Conservation (phyloP, 306 rosid genomes). For the Citrullus amarus region DNA sequence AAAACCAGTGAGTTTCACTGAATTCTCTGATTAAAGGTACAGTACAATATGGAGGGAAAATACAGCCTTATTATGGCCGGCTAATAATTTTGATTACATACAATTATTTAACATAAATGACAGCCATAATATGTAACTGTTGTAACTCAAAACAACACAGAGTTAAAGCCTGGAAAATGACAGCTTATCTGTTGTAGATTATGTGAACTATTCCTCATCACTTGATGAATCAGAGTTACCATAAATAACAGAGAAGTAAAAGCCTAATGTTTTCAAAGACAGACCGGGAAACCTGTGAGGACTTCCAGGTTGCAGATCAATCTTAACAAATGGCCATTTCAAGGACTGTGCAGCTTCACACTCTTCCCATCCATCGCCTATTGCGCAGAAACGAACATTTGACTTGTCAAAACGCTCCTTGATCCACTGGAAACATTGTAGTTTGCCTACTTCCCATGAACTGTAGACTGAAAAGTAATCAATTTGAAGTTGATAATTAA, state of each 20-base stretch:
- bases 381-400: conserved; percentile 62
- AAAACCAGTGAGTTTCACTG: not conserved
- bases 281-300: conserved; percentile 89
- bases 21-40: not conserved
- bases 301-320: conserved; percentile 57
- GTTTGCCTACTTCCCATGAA: conserved; percentile 81
- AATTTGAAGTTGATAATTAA: not conserved
- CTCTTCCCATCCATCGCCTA: conserved; percentile 96
- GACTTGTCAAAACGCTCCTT: conserved; percentile 57
- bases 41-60: not conserved
- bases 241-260: conserved; percentile 69
- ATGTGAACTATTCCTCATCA: conserved; percentile 28
- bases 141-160: not conserved
- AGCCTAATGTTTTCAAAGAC: conserved; percentile 48
- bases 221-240: conserved; percentile 34
- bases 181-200: conserved; percentile 9
- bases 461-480: conserved; percentile 57
- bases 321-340: conserved; percentile 83
- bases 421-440: conserved; percentile 69
- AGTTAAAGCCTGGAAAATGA: conserved; percentile 12
- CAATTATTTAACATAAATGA: not conserved
- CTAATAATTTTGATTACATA: not conserved
- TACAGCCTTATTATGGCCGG: not conserved
- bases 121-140: not conserved
- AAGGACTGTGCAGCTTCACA: conserved; percentile 70